A percentile compares a stretch with the other conserved stretches of the same genome.
Evolutionary conservation across 257 asterid genomes (phyloP).

Genomic region (Scutellaria barbata): DNA sequence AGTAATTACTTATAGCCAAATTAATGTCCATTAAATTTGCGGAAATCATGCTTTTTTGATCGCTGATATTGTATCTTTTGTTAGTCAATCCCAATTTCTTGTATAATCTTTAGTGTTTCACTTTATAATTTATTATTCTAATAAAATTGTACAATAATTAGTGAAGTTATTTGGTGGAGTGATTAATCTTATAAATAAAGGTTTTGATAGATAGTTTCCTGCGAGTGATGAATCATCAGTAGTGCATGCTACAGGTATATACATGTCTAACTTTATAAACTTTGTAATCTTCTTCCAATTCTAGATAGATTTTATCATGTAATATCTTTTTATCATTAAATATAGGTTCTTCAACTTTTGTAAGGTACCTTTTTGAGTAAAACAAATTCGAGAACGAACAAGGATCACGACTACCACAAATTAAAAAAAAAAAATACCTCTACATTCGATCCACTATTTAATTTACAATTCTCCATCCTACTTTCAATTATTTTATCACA

Average conservation of each 20-base stretch:
- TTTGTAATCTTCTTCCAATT: neutral
- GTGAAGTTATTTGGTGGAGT: too few species aligned
- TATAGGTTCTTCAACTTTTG: neutral
- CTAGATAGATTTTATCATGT: neutral
- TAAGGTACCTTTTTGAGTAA: neutral
- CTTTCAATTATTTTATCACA: neutral
- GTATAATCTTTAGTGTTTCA: too few species aligned
- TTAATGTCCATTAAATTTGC: too few species aligned
- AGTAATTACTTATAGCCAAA: too few species aligned
- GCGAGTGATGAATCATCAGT: neutral
- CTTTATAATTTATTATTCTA: too few species aligned
- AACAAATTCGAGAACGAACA: neutral
- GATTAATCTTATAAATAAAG: too few species aligned
- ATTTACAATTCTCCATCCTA: neutral
- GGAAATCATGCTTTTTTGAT: too few species aligned
- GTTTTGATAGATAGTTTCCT: neutral
- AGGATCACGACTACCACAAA: neutral
- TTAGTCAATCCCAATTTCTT: too few species aligned
- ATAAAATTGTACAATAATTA: too few species aligned
- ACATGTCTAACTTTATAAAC: neutral
- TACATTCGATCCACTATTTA: neutral
- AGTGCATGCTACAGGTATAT: neutral
- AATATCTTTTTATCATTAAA: too few species aligned
- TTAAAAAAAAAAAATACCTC: neutral
- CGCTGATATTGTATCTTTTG: too few species aligned